These are phyloP conservation scores for Pouteria campechiana DNA, from an alignment of 179 eudicot species.

Conservation along the genomic window DNA sequence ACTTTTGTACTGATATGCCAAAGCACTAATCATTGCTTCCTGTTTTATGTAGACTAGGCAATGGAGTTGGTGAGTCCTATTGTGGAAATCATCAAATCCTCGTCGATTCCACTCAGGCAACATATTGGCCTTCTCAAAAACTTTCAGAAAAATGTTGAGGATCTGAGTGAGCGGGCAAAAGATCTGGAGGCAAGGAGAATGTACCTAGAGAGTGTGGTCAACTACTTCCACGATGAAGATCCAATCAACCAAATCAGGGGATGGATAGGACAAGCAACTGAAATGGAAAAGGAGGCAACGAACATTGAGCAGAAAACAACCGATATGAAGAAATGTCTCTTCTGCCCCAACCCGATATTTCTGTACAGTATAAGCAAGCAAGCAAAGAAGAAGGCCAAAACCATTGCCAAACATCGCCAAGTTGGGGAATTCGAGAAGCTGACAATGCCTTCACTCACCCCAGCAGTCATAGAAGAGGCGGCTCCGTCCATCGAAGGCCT, in stretches of 20 bases:
- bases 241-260: constrained; percentile 6
- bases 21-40: no score
- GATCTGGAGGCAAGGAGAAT: constrained; percentile 4
- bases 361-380: constrained; percentile 10
- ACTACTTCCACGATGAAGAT: constrained; percentile 11
- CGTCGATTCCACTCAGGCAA: no score
- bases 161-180: constrained; percentile 1
- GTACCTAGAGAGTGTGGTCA: neutral
- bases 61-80: no score
- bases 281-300: neutral
- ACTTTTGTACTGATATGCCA: no score
- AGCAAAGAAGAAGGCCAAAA: constrained; percentile 8
- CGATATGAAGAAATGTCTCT: neutral
- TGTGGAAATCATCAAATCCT: no score
- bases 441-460: constrained; percentile 11
- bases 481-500: constrained; percentile 12
- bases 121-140: constrained; percentile 14
- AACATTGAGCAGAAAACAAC: neutral
- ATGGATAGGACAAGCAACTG: constrained; percentile 13
- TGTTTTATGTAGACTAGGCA: no score
- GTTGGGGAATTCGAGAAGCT: constrained; percentile 4
- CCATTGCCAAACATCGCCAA: constrained; percentile 2
- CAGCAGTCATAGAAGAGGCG: no score
- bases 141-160: constrained; percentile 1
- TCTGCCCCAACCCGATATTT: constrained; percentile 1